phyloP scores from a whole-genome alignment of 2,329 filamentous ascomycete genomes.

The Fusarium proliferatum region DNA sequence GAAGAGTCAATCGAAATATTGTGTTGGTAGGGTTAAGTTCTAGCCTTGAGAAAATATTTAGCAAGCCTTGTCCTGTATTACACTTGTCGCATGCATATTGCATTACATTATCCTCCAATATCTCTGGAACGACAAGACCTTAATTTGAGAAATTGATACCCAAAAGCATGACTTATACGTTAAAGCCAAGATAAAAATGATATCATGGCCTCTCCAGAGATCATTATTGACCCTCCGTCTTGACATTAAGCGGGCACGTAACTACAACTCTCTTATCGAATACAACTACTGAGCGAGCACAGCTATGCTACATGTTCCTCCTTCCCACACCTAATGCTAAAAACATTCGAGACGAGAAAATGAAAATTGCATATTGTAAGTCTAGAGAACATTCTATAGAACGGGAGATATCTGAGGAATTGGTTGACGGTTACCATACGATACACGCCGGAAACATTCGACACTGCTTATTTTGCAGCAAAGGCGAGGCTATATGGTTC shows the following conservation, averaged over 20 bases:
- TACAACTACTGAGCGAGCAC: neutral
- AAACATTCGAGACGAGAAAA: neutral
- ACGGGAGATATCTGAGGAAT: no score
- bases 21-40: neutral
- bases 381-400: neutral
- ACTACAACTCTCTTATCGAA: neutral
- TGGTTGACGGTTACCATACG: neutral
- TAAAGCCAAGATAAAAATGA: neutral
- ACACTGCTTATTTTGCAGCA: neutral
- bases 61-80: neutral
- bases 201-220: neutral
- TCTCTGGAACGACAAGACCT: no score
- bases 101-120: neutral
- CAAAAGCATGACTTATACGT: rapidly evolving
- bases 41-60: neutral
- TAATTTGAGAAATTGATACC: neutral
- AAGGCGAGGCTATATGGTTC: neutral
- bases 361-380: neutral
- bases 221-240: neutral
- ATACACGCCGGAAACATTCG: neutral
- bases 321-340: neutral
- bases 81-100: neutral
- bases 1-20: neutral
- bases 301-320: neutral
- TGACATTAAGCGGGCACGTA: neutral